Evolutionary conservation across 1,284 basidiomycete genomes (phyloP), one percentile per base, ranked within the genome.

Genomic region (Puccinia coronata): DNA sequence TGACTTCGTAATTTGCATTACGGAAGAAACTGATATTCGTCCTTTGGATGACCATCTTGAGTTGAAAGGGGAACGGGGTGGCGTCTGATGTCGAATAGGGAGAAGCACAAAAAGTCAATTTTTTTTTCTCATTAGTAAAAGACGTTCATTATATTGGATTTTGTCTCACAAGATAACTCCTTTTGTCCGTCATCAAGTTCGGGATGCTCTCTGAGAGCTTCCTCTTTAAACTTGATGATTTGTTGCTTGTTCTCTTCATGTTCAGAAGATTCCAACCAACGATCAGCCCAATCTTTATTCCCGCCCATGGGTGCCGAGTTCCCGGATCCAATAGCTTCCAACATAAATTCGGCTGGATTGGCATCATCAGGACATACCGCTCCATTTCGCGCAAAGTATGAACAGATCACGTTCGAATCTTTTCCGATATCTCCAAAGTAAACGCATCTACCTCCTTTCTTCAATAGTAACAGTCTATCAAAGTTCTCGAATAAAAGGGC

Each of bases 1-100:
- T 94, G 88, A 92, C 93, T 82, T 88, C 87, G 85, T 94, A 94
- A 83, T 95, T 91, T 0, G 93, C 91, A 18, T 91, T 93, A 80
- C 95, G 89, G 92, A 92, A 96, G 47, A 95, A 88, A 2, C 92
- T 91, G 34, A 89, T 85, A 85, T 92, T 91, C 85, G 95, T 95
- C 71, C 95, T 89, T 51, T 88, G 83, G 23, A 92, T 89, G 75
- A 96, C 93, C 11, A 89, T 88, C 85, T 90, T 89, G 83, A 97
- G 88, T 87, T 98, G 95, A 85, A 91, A 92, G 82, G 88, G 85
- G 88, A 94, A 92, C 0, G 91, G 89, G 0, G 93, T 93, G 0
- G 94, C 88, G 83, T 87, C 85, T 83, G 83, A n/a, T n/a, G n/a
- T n/a, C n/a, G n/a, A n/a, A n/a, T n/a, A n/a, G 82, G n/a, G 41